A percentile compares a stretch with the other conserved stretches of the same genome.
phyloP scores from a whole-genome alignment of 768 basidiomycete species.

The Kwoniella sp. region DNA sequence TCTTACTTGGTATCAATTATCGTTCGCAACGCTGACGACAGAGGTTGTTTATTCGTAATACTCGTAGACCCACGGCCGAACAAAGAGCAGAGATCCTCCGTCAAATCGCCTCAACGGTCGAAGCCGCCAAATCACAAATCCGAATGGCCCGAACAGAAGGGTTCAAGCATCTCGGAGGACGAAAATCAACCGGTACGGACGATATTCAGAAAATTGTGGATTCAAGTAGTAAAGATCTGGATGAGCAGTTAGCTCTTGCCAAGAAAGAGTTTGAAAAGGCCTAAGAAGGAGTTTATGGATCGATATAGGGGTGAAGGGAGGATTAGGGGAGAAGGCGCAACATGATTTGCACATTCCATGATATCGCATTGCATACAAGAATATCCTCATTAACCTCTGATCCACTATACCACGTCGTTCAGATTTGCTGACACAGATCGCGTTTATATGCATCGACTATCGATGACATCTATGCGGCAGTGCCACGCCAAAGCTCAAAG shows the following conservation, averaged over 20 bases:
- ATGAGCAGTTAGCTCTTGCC: constrained; percentile 43
- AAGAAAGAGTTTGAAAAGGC: constrained; percentile 56
- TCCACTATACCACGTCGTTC: too few relatives aligned
- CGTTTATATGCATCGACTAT: too few relatives aligned
- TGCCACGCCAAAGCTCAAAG: too few relatives aligned
- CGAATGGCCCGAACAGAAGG: constrained; percentile 51
- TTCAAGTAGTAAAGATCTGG: constrained; percentile 43
- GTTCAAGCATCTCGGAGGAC: constrained; percentile 47
- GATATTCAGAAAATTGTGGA: constrained; percentile 54
- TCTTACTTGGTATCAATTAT: too few relatives aligned
- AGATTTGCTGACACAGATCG: too few relatives aligned
- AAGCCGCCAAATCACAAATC: constrained; percentile 53
- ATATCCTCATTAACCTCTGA: too few relatives aligned
- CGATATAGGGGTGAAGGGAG: neutral
- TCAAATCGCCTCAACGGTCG: constrained; percentile 34
- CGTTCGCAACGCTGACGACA: too few relatives aligned
- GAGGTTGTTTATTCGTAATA: too few relatives aligned
- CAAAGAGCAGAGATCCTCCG: constrained; percentile 44
- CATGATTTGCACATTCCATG: too few relatives aligned
- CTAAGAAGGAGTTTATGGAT: constrained; percentile 19
- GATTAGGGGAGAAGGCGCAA: neutral
- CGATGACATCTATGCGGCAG: too few relatives aligned
- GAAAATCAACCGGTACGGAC: constrained; percentile 36
- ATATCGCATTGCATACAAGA: constrained; percentile 5
- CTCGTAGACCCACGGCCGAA: constrained; percentile 41